A percentile compares a stretch with the other conserved stretches of the same genome.
Evolutionary conservation across 495 filamentous ascomycete genomes (phyloP).

Genomic region (Barbatosphaeria neglecta): DNA sequence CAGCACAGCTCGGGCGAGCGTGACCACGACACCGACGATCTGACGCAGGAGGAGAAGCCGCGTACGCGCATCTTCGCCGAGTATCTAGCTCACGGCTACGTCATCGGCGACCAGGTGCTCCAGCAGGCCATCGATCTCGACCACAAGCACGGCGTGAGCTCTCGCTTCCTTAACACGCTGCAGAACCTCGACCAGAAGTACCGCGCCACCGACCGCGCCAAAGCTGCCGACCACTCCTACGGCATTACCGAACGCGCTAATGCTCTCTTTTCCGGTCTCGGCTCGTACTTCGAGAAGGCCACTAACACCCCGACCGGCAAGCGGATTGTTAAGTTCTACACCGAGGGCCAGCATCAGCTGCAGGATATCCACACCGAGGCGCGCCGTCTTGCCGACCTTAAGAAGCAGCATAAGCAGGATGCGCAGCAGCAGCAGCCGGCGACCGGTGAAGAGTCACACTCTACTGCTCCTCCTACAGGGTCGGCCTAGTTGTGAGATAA

Average conservation of each 20-base stretch:
- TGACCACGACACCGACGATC: conserved; percentile 53
- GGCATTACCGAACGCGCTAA: conserved; percentile 56
- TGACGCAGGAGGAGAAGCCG: conserved; percentile 92
- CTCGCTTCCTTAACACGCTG: conserved; percentile 62
- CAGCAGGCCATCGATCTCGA: conserved; percentile 80
- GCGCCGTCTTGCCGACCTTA: conserved; percentile 71
- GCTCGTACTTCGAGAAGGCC: conserved; percentile 82
- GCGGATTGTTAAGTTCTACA: conserved; percentile 78
- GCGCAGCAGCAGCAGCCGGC: not conserved
- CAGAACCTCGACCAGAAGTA: conserved; percentile 67
- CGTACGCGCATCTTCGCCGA: conserved; percentile 86
- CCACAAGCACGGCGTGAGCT: conserved; percentile 76
- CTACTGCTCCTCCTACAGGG: not conserved
- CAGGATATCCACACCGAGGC: conserved; percentile 89
- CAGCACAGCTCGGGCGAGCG: conserved; percentile 35
- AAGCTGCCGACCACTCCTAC: conserved; percentile 62
- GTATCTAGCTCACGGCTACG: conserved; percentile 90
- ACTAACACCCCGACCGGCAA: conserved; percentile 72
- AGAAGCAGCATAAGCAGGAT: conserved; percentile 44
- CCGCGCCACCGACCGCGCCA: conserved; percentile 68
- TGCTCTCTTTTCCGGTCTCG: conserved; percentile 52
- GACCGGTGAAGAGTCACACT: not conserved
- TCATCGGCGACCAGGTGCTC: conserved; percentile 71
- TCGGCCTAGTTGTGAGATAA: too few species aligned
- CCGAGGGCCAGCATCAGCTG: conserved; percentile 68